Conservation (phyloP, 2,329 filamentous ascomycete species). For the Talaromyces sp. region DNA sequence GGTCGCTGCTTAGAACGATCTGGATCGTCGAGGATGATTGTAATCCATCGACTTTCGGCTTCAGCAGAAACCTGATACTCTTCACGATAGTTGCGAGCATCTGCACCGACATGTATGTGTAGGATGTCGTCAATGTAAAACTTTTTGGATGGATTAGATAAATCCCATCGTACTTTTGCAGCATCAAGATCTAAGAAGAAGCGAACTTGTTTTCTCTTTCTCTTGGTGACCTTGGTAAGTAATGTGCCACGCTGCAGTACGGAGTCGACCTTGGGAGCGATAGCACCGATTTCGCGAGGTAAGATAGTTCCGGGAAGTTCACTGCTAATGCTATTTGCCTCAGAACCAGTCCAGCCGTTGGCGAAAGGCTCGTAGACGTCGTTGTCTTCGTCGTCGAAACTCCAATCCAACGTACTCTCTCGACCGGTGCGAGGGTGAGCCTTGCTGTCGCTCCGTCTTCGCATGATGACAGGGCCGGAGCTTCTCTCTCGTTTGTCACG, state of each 20-base stretch:
- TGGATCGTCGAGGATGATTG: conserved; percentile 78
- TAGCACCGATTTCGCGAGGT: conserved; percentile 35
- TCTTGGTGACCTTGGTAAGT: conserved; percentile 81
- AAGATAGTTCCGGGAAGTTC: conserved; percentile 32
- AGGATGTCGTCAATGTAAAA: conserved; percentile 95
- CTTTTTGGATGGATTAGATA: conserved; percentile 70
- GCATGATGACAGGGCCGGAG: conserved; percentile 81
- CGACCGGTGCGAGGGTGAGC: conserved; percentile 59
- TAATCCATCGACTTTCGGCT: conserved; percentile 75
- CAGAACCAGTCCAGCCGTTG: conserved; percentile 41
- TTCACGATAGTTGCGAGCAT: conserved; percentile 84
- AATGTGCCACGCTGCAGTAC: conserved; percentile 73
- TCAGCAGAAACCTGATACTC: conserved; percentile 70
- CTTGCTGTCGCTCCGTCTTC: conserved; percentile 85
- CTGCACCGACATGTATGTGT: conserved; percentile 77
- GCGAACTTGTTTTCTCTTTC: conserved; percentile 67
- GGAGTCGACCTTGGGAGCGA: conserved; percentile 70
- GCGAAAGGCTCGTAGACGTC: conserved; percentile 37
- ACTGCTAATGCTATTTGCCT: conserved; percentile 38
- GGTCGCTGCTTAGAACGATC: conserved; percentile 69
- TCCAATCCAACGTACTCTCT: conserved; percentile 45
- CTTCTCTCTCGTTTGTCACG: conserved; percentile 80
- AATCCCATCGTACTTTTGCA: conserved; percentile 86
- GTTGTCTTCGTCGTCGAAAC: conserved; percentile 57
- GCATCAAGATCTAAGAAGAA: conserved; percentile 78